Conservation (phyloP, 2,329 filamentous ascomycete species). For the Elsinoe fawcettii region DNA sequence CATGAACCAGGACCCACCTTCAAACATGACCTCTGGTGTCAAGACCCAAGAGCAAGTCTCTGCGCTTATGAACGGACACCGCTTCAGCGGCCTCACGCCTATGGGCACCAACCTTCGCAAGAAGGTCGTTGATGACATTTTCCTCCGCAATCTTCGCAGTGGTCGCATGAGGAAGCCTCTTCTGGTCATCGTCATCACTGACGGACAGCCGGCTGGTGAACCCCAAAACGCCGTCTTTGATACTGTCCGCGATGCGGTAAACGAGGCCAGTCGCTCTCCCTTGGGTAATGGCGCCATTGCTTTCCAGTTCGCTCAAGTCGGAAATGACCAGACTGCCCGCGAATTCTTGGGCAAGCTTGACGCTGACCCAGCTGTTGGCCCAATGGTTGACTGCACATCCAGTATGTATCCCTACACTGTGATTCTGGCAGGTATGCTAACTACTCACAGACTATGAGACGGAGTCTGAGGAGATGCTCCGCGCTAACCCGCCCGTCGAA, state of each 20-base stretch:
- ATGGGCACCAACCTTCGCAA: conserved; percentile 55
- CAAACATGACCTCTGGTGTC: conserved; percentile 47
- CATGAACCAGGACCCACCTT: conserved; percentile 55
- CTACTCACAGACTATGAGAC: conserved; percentile 52
- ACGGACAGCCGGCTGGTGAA: conserved; percentile 59
- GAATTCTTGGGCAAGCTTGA: conserved; percentile 59
- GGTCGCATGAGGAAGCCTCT: conserved; percentile 55
- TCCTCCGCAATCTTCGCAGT: conserved; percentile 46
- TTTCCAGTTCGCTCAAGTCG: conserved; percentile 63
- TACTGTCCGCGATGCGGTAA: conserved; percentile 48
- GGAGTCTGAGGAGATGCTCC: conserved; percentile 59
- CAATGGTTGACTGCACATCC: conserved; percentile 59
- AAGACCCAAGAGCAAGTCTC: conserved; percentile 51
- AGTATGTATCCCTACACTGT: conserved; percentile 41
- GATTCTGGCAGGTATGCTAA: conserved; percentile 16
- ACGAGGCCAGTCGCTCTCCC: conserved; percentile 43
- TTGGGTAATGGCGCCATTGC: conserved; percentile 51
- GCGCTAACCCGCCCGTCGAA: conserved; percentile 53
- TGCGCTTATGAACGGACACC: conserved; percentile 49
- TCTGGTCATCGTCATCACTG: conserved; percentile 58
- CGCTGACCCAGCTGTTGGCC: conserved; percentile 53
- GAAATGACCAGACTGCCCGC: conserved; percentile 56
- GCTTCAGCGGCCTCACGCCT: conserved; percentile 59
- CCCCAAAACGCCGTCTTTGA: conserved; percentile 49
- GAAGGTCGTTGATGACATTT: conserved; percentile 56